Base-by-base conservation (phyloP, 2,329 filamentous ascomycete genomes). In the Mollisia scopiformis region DNA sequence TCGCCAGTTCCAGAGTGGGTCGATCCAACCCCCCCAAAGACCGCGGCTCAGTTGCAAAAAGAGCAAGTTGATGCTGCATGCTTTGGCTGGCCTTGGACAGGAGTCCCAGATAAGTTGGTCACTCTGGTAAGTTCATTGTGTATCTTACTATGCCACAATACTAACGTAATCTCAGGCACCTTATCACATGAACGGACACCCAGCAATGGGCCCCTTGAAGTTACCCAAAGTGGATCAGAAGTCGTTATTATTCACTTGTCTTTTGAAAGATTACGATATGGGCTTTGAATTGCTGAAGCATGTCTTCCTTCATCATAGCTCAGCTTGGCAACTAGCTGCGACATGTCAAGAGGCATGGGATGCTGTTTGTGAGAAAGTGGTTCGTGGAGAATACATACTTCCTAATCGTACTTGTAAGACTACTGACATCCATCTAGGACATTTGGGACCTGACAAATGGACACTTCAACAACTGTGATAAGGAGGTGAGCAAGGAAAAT, bases 361-460 rank as follows among this genome's bases (percentile, higher is more conserved):
- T 1, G 16, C 58, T 1, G 41, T 65, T 21, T 37, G 47, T n/a
- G 13, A 23, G 10, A 14, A 58, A 41, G n/a, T 66, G 3, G 65
- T 64, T 47, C 49, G 60, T 58, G n/a, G n/a, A n/a, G n/a, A n/a
- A n/a, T n/a, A n/a, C n/a, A n/a, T n/a, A n/a, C n/a, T n/a, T n/a
- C n/a, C n/a, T n/a, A n/a, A n/a, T n/a, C n/a, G n/a, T n/a, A n/a
- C n/a, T n/a, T 21, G 10, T 10, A 43, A 43, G 2, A 8, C n/a
- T n/a, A 21, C 39, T 43, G n/a, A 43, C 39, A 23, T 43, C 4
- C 4, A 4, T 21, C n/a, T 19, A 66, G 63, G 35, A 51, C 19
- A 50, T 62, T 6, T 68, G 66, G 66, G 64, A 68, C 23, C 51
- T 64, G 50, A 65, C 58, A 4, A 41, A 54, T 25, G 59, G 55